Conservation (phyloP, 495 filamentous ascomycete genomes). For the Cairneyella variabilis region DNA sequence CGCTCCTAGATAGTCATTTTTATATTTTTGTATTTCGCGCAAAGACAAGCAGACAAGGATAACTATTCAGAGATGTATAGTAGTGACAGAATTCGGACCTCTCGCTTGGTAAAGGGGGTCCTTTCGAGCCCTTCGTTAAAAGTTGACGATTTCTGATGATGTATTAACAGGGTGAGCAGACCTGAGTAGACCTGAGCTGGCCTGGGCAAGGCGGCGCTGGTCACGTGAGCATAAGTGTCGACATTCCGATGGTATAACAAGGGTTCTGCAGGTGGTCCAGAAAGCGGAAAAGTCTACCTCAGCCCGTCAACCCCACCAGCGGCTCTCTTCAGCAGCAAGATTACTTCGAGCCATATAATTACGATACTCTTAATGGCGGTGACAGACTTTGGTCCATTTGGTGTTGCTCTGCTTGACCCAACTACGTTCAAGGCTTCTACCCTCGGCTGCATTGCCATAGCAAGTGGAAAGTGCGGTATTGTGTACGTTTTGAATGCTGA, state of each 20-base stretch:
- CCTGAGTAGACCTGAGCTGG: no score
- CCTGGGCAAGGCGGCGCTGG: no score
- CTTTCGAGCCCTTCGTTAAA: no score
- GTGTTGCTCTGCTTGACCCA: constrained; percentile 34
- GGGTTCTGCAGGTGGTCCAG: constrained; percentile 25
- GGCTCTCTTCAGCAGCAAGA: constrained; percentile 33
- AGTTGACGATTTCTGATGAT: no score
- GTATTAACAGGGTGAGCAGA: no score
- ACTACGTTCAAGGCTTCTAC: constrained; percentile 32
- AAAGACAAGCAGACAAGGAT: no score
- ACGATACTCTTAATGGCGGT: constrained; percentile 33
- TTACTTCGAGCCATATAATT: constrained; percentile 40
- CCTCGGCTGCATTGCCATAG: constrained; percentile 35
- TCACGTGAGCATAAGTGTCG: no score
- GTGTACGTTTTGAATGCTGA: constrained; percentile 41
- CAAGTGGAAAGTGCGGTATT: constrained; percentile 40
- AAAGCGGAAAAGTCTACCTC: constrained; percentile 30
- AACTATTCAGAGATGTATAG: no score
- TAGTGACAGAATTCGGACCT: no score
- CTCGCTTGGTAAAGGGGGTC: no score
- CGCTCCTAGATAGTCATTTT: no score
- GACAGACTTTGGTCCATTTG: constrained; percentile 38
- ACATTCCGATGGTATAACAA: neutral
- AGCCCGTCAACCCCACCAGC: constrained; percentile 18
- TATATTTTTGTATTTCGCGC: no score